Evolutionary conservation across 495 filamentous ascomycete genomes (phyloP).

Genomic region (Aspergillus homomorphus): DNA sequence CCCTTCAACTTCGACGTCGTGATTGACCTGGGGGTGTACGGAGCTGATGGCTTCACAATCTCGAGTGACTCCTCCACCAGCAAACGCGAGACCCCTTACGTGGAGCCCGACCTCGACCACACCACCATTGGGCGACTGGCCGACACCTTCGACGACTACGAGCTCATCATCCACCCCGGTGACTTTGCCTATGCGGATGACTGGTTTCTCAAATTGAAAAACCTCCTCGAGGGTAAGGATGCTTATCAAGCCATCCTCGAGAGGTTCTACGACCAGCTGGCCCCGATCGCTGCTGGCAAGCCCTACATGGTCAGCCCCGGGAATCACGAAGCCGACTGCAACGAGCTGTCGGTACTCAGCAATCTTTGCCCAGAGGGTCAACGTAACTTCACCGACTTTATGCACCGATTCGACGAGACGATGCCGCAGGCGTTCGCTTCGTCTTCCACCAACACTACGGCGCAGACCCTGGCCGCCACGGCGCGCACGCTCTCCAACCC

Average conservation of each 20-base stretch:
- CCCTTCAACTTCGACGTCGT: constrained; percentile 48
- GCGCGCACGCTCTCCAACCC: constrained; percentile 51
- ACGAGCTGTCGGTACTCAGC: constrained; percentile 38
- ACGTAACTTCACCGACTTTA: constrained; percentile 59
- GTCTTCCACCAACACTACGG: constrained; percentile 43
- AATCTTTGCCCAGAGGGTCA: constrained; percentile 53
- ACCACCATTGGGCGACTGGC: constrained; percentile 58
- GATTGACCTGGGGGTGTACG: constrained; percentile 57
- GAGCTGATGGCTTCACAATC: constrained; percentile 54
- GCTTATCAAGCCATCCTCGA: constrained; percentile 54
- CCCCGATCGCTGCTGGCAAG: constrained; percentile 39
- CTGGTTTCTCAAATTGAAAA: constrained; percentile 44
- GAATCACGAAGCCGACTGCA: constrained; percentile 56
- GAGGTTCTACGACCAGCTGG: constrained; percentile 53
- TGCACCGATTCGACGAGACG: constrained; percentile 50
- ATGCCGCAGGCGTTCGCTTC: constrained; percentile 51
- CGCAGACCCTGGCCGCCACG: constrained; percentile 43
- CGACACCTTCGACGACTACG: constrained; percentile 53
- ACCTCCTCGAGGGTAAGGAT: constrained; percentile 35
- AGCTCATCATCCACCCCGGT: constrained; percentile 56
- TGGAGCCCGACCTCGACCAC: constrained; percentile 58
- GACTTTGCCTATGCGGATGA: constrained; percentile 56
- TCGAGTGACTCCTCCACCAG: constrained; percentile 40
- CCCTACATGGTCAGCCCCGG: constrained; percentile 55
- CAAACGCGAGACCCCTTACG: constrained; percentile 47